Evolutionary conservation across 768 basidiomycete genomes (phyloP).

Genomic region (Psilocybe azurescens): DNA sequence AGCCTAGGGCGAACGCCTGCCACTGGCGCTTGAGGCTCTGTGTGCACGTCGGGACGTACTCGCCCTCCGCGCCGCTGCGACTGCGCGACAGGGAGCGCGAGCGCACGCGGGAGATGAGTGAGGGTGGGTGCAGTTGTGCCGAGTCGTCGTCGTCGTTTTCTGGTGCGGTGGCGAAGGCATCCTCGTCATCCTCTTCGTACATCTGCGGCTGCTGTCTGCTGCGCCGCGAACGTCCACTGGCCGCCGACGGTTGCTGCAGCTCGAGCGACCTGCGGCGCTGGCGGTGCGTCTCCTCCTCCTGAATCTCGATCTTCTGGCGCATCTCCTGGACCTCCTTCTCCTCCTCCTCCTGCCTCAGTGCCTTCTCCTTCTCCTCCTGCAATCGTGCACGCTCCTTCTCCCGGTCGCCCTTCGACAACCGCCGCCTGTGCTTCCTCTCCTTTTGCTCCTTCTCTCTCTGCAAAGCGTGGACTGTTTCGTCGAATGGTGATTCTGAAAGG

Average conservation of each 20-base stretch:
- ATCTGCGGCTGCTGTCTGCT: neutral
- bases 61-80: neutral
- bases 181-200: neutral
- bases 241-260: neutral
- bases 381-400: slow-evolving; percentile 16
- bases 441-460: slow-evolving; percentile 30
- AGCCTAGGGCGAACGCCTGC: slow-evolving; percentile 60
- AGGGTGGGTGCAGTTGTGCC: neutral
- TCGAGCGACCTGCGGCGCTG: neutral
- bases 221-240: neutral
- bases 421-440: slow-evolving; percentile 16
- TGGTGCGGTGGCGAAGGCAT: neutral
- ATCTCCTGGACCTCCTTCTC: slow-evolving; percentile 4
- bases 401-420: slow-evolving; percentile 18
- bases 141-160: neutral
- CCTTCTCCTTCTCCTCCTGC: slow-evolving; percentile 5
- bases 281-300: slow-evolving; percentile 7
- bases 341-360: slow-evolving; percentile 8
- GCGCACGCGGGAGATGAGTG: neutral
- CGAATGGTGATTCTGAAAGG: slow-evolving; percentile 18
- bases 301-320: slow-evolving; percentile 6
- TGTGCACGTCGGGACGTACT: slow-evolving; percentile 61
- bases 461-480: slow-evolving; percentile 4
- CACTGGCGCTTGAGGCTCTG: slow-evolving; percentile 60
- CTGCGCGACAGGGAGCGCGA: neutral